Conservation (phyloP, 176 grass and related monocot species). For the Puya raimondii region DNA sequence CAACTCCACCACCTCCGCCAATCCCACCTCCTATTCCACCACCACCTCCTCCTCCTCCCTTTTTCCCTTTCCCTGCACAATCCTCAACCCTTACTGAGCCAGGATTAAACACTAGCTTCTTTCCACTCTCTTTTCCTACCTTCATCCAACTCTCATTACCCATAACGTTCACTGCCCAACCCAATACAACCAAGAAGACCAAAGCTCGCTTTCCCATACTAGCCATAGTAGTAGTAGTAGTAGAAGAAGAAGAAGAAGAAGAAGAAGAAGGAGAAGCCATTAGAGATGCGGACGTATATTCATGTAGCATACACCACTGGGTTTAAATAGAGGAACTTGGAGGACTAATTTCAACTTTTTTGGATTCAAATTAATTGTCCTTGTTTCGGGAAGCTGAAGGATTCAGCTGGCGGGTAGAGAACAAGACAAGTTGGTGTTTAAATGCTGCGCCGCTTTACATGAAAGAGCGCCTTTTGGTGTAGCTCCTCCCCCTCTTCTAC, state of each 20-base stretch:
- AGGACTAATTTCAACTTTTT: conserved; percentile 20
- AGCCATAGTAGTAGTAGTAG: too few relatives aligned
- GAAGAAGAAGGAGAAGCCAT: too few relatives aligned
- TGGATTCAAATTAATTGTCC: not conserved
- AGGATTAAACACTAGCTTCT: not conserved
- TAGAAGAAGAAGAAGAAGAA: too few relatives aligned
- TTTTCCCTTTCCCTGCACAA: conserved; percentile 22
- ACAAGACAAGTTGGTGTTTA: not conserved
- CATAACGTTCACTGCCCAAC: conserved; percentile 8
- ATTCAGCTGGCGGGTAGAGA: not conserved
- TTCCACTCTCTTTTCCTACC: not conserved
- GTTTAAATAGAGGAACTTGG: not conserved
- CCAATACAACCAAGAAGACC: conserved; percentile 18
- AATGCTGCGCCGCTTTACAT: not conserved
- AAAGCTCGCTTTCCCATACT: conserved; percentile 13
- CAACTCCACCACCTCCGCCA: conserved; percentile 7
- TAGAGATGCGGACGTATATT: too few relatives aligned
- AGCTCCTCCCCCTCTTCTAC: not conserved
- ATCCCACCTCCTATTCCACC: not conserved
- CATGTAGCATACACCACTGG: too few relatives aligned
- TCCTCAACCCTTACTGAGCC: conserved; percentile 6
- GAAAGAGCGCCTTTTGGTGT: not conserved
- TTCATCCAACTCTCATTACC: not conserved
- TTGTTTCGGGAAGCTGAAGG: not conserved
- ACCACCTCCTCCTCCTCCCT: conserved; percentile 1